A percentile compares a stretch with the other conserved stretches of the same genome.
These are phyloP conservation scores for Debaryomyces hansenii DNA, from an alignment of 805 yeast species.

Conservation along the genomic window DNA sequence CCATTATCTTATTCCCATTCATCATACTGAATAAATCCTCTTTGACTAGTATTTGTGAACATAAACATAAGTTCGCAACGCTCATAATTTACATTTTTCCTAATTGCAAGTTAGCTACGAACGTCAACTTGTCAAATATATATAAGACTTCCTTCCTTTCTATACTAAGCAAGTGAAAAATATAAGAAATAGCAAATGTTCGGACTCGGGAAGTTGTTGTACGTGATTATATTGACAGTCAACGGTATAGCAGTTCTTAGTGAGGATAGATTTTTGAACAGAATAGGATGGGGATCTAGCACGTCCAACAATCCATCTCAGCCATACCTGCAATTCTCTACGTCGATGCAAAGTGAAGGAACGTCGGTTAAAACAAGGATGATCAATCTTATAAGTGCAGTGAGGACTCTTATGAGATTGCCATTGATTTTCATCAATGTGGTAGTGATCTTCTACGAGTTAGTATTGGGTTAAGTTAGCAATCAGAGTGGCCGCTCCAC, in stretches of 20 bases:
- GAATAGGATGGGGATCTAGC: slow-evolving; percentile 45
- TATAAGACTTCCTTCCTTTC: not conserved
- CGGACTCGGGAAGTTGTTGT: slow-evolving; percentile 60
- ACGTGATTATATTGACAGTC: slow-evolving; percentile 57
- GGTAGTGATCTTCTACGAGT: slow-evolving; percentile 66
- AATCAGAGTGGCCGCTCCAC: not conserved
- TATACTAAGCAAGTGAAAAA: not conserved
- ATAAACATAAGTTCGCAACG: no score
- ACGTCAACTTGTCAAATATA: not conserved
- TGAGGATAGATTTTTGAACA: slow-evolving; percentile 74
- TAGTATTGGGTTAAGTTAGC: slow-evolving; percentile 57
- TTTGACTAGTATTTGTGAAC: no score
- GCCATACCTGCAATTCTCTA: slow-evolving; percentile 27
- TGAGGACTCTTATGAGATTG: slow-evolving; percentile 71
- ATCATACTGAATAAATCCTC: no score
- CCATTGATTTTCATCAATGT: slow-evolving; percentile 71
- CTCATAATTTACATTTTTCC: not conserved
- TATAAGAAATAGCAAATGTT: slow-evolving; percentile 38
- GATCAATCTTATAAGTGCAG: slow-evolving; percentile 67
- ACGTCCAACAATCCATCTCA: slow-evolving; percentile 13
- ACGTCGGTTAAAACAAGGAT: slow-evolving; percentile 51
- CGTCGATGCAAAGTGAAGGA: slow-evolving; percentile 46
- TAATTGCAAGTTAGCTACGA: not conserved
- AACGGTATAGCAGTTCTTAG: slow-evolving; percentile 78
- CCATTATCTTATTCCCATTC: not conserved